Conservation (phyloP, 129 eudicot genomes). For the Deinandra increscens region DNA sequence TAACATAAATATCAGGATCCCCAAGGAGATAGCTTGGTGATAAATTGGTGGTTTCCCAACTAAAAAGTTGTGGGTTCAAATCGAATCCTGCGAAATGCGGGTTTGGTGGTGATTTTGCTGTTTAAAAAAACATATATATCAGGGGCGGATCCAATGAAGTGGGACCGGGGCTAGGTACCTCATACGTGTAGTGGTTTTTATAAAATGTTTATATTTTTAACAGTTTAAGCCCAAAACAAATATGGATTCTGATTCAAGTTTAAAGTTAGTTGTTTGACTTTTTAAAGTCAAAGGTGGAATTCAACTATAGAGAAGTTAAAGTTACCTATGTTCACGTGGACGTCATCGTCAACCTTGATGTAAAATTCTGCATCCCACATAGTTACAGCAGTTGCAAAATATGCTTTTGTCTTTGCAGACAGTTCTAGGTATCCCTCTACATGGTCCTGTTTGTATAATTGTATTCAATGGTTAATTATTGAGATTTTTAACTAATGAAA, state of each 20-base stretch:
- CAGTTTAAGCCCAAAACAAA: constrained; percentile 8
- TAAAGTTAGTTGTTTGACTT: constrained; percentile 6
- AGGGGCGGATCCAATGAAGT: too few relatives aligned
- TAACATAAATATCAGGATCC: too few relatives aligned
- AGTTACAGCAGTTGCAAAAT: constrained; percentile 82
- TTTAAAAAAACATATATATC: too few relatives aligned
- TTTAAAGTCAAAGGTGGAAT: neutral
- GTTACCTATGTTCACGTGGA: constrained; percentile 87
- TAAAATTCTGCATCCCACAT: constrained; percentile 93
- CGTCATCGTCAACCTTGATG: constrained; percentile 91
- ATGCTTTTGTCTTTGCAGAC: constrained; percentile 78
- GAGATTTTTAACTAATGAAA: neutral
- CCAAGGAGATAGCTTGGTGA: too few relatives aligned
- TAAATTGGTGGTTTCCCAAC: too few relatives aligned
- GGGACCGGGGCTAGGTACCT: too few relatives aligned
- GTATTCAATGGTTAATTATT: neutral
- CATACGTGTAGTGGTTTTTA: too few relatives aligned
- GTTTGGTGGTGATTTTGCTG: too few relatives aligned
- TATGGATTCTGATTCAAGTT: neutral
- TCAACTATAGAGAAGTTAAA: neutral
- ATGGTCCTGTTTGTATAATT: constrained; percentile 61
- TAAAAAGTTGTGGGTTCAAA: too few relatives aligned
- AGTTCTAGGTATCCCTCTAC: constrained; percentile 87
- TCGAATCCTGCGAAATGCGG: too few relatives aligned
- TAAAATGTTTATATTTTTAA: too few relatives aligned